Base-by-base conservation (phyloP, 768 basidiomycete species). In the Amanita rimosa region DNA sequence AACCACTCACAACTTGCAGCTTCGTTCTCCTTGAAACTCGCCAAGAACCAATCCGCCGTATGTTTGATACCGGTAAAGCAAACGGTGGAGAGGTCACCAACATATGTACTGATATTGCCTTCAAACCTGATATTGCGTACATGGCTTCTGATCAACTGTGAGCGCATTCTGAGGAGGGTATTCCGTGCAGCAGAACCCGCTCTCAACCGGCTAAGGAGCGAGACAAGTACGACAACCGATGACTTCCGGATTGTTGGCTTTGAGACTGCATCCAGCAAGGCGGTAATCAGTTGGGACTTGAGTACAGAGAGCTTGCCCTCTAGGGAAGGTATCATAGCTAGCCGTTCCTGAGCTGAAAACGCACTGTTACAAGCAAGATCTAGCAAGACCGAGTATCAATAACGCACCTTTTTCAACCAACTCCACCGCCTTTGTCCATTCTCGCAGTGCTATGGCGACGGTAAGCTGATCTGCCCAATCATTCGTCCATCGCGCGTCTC, bases 1-100 rank as follows among this genome's bases (percentile, higher is more conserved):
- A 21, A 19, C 37, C n/a, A 42, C 89, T 54, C 57, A 95, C 95
- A 78, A 50, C 91, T 94, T 0, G 95, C 85, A 53, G 89, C 88
- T 55, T 92, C 83, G 60, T 96, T 93, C 64, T 97, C 96, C 63
- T 85, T 88, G 66, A 96, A 99, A 49, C 91, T 93, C 0, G 85
- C 83, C 55, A 97, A 70, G 64, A 90, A 99, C 96, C 96, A 99
- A 65, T 99, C 95, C 11, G 90, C 90, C 1, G 94, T 96, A 60
- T 98, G 91, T 62, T 96, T 94, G 62, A 99, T 86, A 1, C 89
- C 83, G 0, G 93, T 96, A 58, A 98, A 98, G 50, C 84, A 79
- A 0, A 98, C 88, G 36, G 93, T 73, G 2, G 91, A 80, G 29
- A 98, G 70, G 58, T 97, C 90, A 29, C 80, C 83, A 42, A 98